Conservation (phyloP, 306 rosid genomes). For the Castanea sativa region DNA sequence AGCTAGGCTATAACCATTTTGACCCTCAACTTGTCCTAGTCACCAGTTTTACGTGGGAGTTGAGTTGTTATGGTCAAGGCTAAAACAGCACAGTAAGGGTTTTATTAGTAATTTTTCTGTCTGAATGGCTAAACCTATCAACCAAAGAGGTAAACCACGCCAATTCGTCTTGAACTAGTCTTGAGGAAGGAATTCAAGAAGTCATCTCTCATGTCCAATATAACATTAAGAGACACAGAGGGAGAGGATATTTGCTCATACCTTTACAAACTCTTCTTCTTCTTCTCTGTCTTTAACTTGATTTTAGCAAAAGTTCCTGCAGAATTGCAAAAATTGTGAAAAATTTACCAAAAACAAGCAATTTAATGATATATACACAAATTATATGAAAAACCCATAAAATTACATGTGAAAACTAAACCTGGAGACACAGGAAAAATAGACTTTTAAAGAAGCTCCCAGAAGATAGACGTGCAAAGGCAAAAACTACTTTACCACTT, state of each 20-base stretch:
- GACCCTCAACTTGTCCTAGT: not conserved
- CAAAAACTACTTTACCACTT: not conserved
- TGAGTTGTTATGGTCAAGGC: not conserved
- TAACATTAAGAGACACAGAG: not conserved
- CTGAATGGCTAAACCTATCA: not conserved
- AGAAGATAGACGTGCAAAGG: not conserved
- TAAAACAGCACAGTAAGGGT: not conserved
- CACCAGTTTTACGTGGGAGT: not conserved
- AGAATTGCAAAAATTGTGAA: not conserved
- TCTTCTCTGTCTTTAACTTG: not conserved
- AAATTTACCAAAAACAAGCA: not conserved
- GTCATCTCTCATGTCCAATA: not conserved
- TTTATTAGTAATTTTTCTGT: not conserved
- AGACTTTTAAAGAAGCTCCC: not conserved
- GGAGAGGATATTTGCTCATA: not conserved
- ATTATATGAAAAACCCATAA: not conserved
- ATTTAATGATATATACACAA: not conserved
- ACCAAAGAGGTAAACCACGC: not conserved
- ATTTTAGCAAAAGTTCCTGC: not conserved
- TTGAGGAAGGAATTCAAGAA: not conserved
- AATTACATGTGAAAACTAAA: not conserved
- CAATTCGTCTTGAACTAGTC: not conserved
- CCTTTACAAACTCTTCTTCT: not conserved
- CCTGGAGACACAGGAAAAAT: not conserved
- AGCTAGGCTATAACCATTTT: not conserved